Base-by-base conservation (phyloP, 306 rosid species). In the Quercus alba region DNA sequence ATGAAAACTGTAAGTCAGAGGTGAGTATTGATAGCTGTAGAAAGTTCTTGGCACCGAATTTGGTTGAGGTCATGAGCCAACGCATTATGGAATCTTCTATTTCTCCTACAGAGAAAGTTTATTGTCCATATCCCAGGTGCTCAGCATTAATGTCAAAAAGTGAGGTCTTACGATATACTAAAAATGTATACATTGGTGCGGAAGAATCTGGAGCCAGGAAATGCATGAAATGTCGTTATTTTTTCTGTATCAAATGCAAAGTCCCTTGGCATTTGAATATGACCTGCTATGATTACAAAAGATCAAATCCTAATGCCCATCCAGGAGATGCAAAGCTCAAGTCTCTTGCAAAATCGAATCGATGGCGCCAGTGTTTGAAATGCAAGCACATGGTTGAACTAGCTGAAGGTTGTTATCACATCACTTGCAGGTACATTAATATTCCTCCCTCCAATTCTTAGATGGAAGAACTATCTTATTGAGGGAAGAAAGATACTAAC, bases 361-460 rank as follows among this genome's bases (percentile, higher is more conserved):
- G 20, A 26, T 88, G 94, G 94, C 85, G 85, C 46, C 87, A 79
- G 77, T 90, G 94, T 80, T 80, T 78, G 71, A 88, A 88, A 81
- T 90, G 90, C 82, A 81, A 58, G 63, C 84, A 83, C 58, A 73
- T 90, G 84, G 76, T 88, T 81, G 94, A 90, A 80, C 90, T 90
- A 56, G 52, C 86, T 31, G 89, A 84, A 79, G 94, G 94, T 66
- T 90, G 94, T 78, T 81, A 79, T 78, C 90, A 90, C 78, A 90
- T 88, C 76, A 84, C 86, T 30, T 88, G 92, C 94, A 90, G 90
- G 94, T 90, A 77, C 20, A 23, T 10, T 35, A 25, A 21, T 46
- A 25, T 70, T 46, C 44, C 4, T 61, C 38, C 17, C 5, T 76
- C 51, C 62, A 38, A 38, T 38, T 38, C 23, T 59, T 23, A 59